A percentile compares a stretch with the other conserved stretches of the same genome.
phyloP scores from a whole-genome alignment of 805 yeast species.

The Jamesozyma piceae region DNA sequence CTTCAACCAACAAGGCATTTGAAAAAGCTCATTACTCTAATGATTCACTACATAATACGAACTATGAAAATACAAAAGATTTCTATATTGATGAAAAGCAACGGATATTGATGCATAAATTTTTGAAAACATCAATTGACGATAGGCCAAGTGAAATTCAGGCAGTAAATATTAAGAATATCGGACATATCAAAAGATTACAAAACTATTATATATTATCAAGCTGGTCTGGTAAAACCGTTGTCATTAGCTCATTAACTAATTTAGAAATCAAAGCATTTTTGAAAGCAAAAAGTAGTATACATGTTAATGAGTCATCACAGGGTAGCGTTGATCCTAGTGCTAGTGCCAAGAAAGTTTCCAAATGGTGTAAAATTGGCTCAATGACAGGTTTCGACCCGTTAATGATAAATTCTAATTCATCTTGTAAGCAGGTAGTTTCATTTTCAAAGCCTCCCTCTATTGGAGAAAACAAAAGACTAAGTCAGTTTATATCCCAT shows the following conservation, averaged over 20 bases:
- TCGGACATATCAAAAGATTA: slow-evolving; percentile 11
- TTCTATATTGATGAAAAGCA: not conserved
- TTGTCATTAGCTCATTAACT: slow-evolving; percentile 5
- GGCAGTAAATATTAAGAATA: slow-evolving; percentile 3
- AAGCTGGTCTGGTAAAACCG: slow-evolving; percentile 21
- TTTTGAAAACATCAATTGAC: not conserved
- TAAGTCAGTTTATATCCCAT: slow-evolving; percentile 5
- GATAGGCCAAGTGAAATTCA: not conserved
- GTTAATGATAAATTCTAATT: not conserved
- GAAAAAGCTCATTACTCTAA: not conserved
- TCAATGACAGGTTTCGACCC: slow-evolving; percentile 5
- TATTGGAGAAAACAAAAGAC: not conserved
- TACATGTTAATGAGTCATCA: slow-evolving; percentile 18
- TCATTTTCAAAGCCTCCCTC: not conserved
- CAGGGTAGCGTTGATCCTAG: slow-evolving; percentile 15
- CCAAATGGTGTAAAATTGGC: slow-evolving; percentile 4
- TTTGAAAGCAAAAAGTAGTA: slow-evolving; percentile 17
- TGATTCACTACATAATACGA: not conserved
- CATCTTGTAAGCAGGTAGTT: not conserved
- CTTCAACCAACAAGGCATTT: slow-evolving; percentile 10
- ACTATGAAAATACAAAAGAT: not conserved
- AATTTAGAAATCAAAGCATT: slow-evolving; percentile 1
- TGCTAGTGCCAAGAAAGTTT: not conserved
- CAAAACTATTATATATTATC: slow-evolving; percentile 7
- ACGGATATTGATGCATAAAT: not conserved